A percentile compares a stretch with the other conserved stretches of the same genome.
These are phyloP conservation scores for Suhomyces kunorum DNA, from an alignment of 1,139 yeast genomes.

Conservation along the genomic window DNA sequence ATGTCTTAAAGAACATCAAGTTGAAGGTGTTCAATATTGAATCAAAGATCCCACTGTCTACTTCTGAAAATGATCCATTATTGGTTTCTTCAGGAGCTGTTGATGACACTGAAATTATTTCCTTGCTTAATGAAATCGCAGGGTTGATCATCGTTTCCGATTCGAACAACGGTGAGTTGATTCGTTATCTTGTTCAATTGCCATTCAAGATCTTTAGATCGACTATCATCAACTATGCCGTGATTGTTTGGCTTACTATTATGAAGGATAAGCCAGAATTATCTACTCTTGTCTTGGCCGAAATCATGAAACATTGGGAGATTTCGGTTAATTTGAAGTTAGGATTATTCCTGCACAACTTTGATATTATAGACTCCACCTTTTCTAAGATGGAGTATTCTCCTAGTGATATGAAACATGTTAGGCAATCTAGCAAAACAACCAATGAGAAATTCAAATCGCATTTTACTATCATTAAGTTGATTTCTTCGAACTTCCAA, in stretches of 20 bases:
- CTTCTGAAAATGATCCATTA: not conserved
- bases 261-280: slow-evolving; percentile 64
- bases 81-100: not conserved
- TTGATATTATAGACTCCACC: slow-evolving; percentile 65
- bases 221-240: slow-evolving; percentile 62
- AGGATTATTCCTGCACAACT: slow-evolving; percentile 67
- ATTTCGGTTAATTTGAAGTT: slow-evolving; percentile 54
- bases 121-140: slow-evolving; percentile 50
- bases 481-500: slow-evolving; percentile 80
- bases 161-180: slow-evolving; percentile 50
- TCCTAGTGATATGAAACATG: slow-evolving; percentile 62
- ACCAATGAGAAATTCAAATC: slow-evolving; percentile 64
- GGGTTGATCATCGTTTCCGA: slow-evolving; percentile 52
- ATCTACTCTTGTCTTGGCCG: slow-evolving; percentile 64
- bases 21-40: slow-evolving; percentile 17
- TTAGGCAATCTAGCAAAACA: slow-evolving; percentile 53
- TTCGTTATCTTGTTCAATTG: slow-evolving; percentile 61
- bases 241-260: slow-evolving; percentile 78
- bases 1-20: slow-evolving; percentile 30
- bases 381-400: slow-evolving; percentile 82
- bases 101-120: slow-evolving; percentile 35
- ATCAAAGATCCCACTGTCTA: slow-evolving; percentile 3
- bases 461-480: slow-evolving; percentile 66
- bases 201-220: slow-evolving; percentile 72
- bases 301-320: slow-evolving; percentile 71